Conservation (phyloP, 2,329 filamentous ascomycete genomes). For the Xylariaceae sp. region DNA sequence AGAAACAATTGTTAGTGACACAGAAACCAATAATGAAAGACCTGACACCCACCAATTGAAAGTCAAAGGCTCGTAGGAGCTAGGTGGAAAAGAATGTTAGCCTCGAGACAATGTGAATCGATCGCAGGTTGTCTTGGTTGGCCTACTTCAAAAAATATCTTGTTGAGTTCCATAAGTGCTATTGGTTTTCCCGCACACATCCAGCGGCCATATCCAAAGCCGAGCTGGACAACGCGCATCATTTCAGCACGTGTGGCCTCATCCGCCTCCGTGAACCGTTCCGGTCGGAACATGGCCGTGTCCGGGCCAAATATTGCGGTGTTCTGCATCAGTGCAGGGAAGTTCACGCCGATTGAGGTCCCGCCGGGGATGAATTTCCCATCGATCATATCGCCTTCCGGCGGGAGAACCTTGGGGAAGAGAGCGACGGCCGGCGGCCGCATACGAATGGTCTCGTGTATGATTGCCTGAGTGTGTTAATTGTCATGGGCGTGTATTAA, state of each 20-base stretch:
- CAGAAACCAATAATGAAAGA: neutral
- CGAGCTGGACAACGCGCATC: constrained; percentile 40
- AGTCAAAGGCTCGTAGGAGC: neutral
- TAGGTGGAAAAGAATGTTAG: neutral
- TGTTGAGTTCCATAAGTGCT: constrained; percentile 47
- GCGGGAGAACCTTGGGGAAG: constrained; percentile 30
- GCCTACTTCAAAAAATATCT: constrained; percentile 46
- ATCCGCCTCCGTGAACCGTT: constrained; percentile 46
- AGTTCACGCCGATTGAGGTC: constrained; percentile 41
- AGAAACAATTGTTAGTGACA: neutral
- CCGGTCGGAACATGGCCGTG: constrained; percentile 46
- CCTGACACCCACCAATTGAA: neutral
- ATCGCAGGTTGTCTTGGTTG: neutral
- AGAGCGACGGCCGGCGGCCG: constrained; percentile 36
- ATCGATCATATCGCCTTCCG: constrained; percentile 34
- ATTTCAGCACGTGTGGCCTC: constrained; percentile 36
- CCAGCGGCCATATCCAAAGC: constrained; percentile 44
- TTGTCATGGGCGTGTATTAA: neutral
- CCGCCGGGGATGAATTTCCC: constrained; percentile 42
- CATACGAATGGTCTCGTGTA: constrained; percentile 41
- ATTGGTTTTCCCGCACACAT: constrained; percentile 47
- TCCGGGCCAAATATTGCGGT: constrained; percentile 40
- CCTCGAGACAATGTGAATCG: neutral
- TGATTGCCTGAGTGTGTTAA: constrained; percentile 31
- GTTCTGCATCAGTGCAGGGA: constrained; percentile 38